Evolutionary conservation across 148 eudicot genomes (phyloP), one percentile per base, ranked within the genome.

Genomic region (Cornus kousa): DNA sequence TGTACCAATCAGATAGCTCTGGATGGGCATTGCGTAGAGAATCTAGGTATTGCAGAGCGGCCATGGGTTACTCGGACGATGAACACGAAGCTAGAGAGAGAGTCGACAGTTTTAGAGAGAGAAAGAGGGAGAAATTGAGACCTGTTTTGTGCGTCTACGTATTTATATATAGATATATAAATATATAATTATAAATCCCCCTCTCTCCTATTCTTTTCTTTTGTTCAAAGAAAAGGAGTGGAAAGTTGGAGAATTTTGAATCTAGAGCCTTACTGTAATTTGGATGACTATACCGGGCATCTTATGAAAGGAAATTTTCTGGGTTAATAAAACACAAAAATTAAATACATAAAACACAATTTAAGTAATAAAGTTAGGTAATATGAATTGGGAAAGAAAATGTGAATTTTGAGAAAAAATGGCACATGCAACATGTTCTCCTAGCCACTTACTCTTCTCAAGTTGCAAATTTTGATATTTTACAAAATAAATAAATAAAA

Each of bases 21-120:
- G 97, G 98, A 68, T 94, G 90, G 39, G 87, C 75, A 74, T 70
- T 89, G 22, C 93, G 84, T n/a, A 83, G 85, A 3, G 88, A 72
- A n/a, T 94, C 93, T 69, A 92, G 78, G 86, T 94, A 94, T 73
- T 89, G 87, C n/a, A 94, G 82, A 22, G 97, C 93, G 78, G 94
- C 78, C 94, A 89, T 88, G 72, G 83, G 74, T 73, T 62, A 72
- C 35, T 37, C 28, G 10, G 69, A 59, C 71, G 40, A 33, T 31
- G 20, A 68, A 68, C 46, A 17, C 65, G 37, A 66, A 66, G 55
- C 28, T 50, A 46, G 24, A 7, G 32, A 75, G 57, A 32, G 35
- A 14, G 72, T 55, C 0, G 37, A 4, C 1, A 35, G 37, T 35
- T 35, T 35, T 35, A 35, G 37, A 35, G 37, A 35, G 37, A 35